Evolutionary conservation across 306 rosid species (phyloP).

Genomic region (Vigna unguiculata): DNA sequence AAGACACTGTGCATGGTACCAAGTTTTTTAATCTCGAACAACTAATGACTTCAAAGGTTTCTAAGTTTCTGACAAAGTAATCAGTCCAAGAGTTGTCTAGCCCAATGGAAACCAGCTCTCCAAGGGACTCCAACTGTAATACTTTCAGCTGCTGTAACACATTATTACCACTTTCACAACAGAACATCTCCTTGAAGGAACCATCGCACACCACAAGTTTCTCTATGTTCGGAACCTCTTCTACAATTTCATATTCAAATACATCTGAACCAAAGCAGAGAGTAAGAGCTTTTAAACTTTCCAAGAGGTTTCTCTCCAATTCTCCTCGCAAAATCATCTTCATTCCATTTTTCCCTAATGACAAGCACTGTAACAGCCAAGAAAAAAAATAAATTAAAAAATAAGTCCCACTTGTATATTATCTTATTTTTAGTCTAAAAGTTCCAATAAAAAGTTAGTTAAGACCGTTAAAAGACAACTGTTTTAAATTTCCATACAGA

Average conservation of each 20-base stretch:
- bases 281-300: not conserved
- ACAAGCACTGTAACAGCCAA: too few species aligned
- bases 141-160: not conserved
- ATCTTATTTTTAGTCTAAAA: too few species aligned
- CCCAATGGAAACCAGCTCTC: not conserved
- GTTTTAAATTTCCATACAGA: too few species aligned
- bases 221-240: not conserved
- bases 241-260: not conserved
- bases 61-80: not conserved
- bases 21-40: not conserved
- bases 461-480: too few species aligned
- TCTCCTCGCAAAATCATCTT: not conserved
- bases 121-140: not conserved
- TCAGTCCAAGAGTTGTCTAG: not conserved
- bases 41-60: not conserved
- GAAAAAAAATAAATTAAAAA: too few species aligned
- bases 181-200: conserved; percentile 16
- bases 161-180: not conserved
- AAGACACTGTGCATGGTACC: not conserved
- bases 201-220: not conserved
- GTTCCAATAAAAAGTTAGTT: too few species aligned
- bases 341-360: not conserved
- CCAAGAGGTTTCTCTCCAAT: not conserved
- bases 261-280: not conserved
- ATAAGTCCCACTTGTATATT: too few species aligned